Conservation (phyloP, 2,329 filamentous ascomycete species). For the Microsporum canis region DNA sequence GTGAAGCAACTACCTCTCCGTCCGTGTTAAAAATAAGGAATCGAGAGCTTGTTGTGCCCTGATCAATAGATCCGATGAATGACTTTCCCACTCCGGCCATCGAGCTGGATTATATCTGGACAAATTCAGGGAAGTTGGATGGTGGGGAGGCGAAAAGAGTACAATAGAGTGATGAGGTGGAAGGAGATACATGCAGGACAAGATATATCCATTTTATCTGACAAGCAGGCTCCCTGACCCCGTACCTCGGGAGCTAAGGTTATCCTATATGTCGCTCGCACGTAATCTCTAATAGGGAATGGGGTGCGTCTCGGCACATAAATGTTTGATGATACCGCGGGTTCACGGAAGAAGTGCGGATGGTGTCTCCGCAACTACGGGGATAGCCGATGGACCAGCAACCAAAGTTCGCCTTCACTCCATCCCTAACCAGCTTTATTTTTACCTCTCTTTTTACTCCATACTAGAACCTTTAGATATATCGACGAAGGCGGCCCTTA, state of each 20-base stretch:
- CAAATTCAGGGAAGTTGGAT: background rate
- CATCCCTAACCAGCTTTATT: background rate
- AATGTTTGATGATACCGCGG: background rate
- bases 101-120: background rate
- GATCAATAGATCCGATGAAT: conserved; percentile 80
- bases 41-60: conserved; percentile 78
- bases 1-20: conserved; percentile 66
- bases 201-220: background rate
- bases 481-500: background rate
- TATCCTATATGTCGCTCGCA: background rate
- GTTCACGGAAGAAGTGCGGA: background rate
- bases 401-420: background rate
- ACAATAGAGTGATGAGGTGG: background rate
- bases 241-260: background rate
- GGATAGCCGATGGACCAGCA: background rate
- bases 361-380: background rate
- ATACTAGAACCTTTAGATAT: background rate
- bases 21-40: conserved; percentile 81
- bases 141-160: background rate
- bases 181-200: background rate
- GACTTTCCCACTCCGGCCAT: background rate
- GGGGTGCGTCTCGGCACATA: background rate
- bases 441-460: background rate
- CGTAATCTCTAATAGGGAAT: background rate
- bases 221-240: background rate